Evolutionary conservation across 1,284 basidiomycete species (phyloP), one percentile per base, ranked within the genome.

Genomic region (Microbotryum silenes-acaulis): DNA sequence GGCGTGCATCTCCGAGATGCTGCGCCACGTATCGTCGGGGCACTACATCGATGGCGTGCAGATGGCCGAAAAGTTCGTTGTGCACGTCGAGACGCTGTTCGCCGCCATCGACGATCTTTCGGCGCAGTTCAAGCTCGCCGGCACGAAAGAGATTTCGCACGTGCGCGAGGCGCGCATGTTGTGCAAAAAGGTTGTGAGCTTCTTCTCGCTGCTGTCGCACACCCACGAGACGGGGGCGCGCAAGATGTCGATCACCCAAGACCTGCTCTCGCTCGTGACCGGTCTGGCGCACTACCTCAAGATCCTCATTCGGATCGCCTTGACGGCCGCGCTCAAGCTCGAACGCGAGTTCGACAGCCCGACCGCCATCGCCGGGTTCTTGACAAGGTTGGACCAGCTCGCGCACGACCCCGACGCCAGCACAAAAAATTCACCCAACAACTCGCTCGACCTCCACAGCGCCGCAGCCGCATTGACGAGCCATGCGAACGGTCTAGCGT

Each of bases 1-100:
- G n/a, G 93, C 94, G 6, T 96, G 96, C 77, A 99, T 99, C 70
- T 94, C 91, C 27, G 94, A 98, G 74, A 99, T 99, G 94, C 80
- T 98, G 62, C 81, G 90, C 63, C 91, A 96, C 73, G 96, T 99
- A 77, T 96, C 91, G 80, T 93, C 88, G 72, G 90, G 91, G 18
- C 86, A 92, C 72, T 94, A 97, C 75, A 81, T 97, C 59, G 93
- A 97, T 72, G 94, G 94, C 59, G 93, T 99, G 71, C 82, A 91
- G 66, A 92, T 97, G 87, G 94, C 96, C 4, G 96, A 97, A 77
- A 91, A 89, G 78, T 99, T 99, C 74, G 97, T 98, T 67, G 79
- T 98, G 31, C 96, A 99, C 74, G 94, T 99, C 63, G 94, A 99
- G 77, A 91, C 96, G 42, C 82, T 98, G 20, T 99, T 99, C 72